Evolutionary conservation across 352 stramenopile genomes (phyloP).

Genomic region (Phytopythium boreale): DNA sequence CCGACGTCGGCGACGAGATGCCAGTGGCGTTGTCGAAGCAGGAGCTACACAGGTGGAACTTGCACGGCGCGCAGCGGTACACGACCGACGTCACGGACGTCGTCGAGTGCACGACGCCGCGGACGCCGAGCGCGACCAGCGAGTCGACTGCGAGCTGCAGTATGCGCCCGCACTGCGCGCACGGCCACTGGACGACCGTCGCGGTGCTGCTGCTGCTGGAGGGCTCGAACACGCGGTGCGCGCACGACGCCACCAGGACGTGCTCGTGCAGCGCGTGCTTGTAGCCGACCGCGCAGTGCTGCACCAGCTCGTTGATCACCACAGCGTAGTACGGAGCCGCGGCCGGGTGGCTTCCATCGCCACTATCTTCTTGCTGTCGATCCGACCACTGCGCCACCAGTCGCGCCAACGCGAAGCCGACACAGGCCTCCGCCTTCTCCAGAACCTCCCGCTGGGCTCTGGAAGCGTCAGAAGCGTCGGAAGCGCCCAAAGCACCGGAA

Average conservation of each 20-base stretch:
- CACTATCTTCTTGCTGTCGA: too few species aligned
- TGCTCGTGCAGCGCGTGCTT: slow-evolving; percentile 18
- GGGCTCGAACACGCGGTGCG: slow-evolving; percentile 2
- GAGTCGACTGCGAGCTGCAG: slow-evolving; percentile 4
- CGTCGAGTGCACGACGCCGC: not conserved
- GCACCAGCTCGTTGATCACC: slow-evolving; percentile 16
- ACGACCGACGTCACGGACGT: slow-evolving; percentile 1
- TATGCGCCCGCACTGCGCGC: slow-evolving; percentile 7
- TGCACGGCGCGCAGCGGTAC: slow-evolving; percentile 20
- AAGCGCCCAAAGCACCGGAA: not conserved
- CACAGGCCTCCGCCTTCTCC: not conserved
- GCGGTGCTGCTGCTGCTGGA: too few species aligned
- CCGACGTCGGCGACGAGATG: not conserved
- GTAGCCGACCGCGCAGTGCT: slow-evolving; percentile 11
- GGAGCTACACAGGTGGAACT: slow-evolving; percentile 26
- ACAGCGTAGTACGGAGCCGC: slow-evolving; percentile 1
- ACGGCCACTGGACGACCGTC: slow-evolving; percentile 13
- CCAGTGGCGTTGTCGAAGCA: slow-evolving; percentile 13
- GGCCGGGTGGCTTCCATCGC: not conserved
- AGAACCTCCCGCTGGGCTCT: not conserved
- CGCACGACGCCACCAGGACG: slow-evolving; percentile 12
- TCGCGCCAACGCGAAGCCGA: not conserved
- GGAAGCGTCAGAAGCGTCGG: not conserved
- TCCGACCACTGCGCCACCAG: not conserved
- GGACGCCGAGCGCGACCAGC: not conserved